Evolutionary conservation across 2,329 filamentous ascomycete species (phyloP), one percentile per base, ranked within the genome.

Genomic region (Arachnopeziza araneosa): DNA sequence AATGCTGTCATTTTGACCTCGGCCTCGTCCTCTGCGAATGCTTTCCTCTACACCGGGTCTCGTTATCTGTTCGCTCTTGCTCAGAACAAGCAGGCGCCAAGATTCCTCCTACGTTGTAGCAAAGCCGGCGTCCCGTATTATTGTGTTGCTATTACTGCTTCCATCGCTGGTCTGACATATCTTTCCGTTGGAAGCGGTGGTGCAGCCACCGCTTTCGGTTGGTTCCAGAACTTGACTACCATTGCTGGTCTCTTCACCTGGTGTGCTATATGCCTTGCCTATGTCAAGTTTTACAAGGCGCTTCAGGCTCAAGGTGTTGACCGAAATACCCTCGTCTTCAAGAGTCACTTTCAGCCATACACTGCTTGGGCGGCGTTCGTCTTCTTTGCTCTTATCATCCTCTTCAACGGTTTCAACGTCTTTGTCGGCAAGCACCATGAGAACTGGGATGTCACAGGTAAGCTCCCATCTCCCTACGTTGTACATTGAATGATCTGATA

Each of bases 171-270:
- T 7, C 76, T 96, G 12, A 83, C 86, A 2, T 95, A 92, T 72
- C 80, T 93, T 21, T 87, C 83, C 8, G 80, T 83, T 63, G 79
- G 79, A 60, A 80, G 85, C 0, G 81, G 88, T 3, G 83, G 75
- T 32, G 61, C 70, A 10, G 66, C 71, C 4, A 65, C 64, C 3
- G 75, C 74, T 1, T 77, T 78, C 66, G 68, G 67, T 56, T 78
- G 75, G 75, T 75, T 78, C 65, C 74, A 75, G 17, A 76, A 77
- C 67, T 74, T 90, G 69, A 77, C 90, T 21, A 91, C 89, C 12
- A 87, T 89, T 0, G 89, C 88, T 1, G 87, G 90, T 68, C 80
- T 91, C 17, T 86, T 91, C 75, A 89, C 89, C 70, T 91, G 87
- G 75, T 80, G 80, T 50, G 83, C 85, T 66, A 86, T 90, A 70